Evolutionary conservation across 2,329 filamentous ascomycete genomes (phyloP).

Genomic region (Dryadomyces quercivorus): DNA sequence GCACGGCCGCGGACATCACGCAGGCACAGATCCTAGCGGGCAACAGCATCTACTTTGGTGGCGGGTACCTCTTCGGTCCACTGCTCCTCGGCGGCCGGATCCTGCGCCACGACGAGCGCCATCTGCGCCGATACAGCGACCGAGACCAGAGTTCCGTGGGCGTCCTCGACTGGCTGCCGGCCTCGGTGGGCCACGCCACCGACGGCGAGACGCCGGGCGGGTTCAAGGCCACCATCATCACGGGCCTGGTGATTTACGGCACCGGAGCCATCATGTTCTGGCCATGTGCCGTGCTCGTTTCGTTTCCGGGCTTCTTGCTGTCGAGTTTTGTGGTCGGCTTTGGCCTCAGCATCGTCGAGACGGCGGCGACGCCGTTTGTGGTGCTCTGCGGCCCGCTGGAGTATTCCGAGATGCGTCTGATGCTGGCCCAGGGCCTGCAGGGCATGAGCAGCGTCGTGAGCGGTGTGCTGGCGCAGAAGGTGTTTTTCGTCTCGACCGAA

Average conservation of each 20-base stretch:
- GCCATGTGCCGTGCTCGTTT: constrained; percentile 63
- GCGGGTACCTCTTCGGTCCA: constrained; percentile 58
- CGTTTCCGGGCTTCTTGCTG: constrained; percentile 67
- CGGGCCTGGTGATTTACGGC: constrained; percentile 63
- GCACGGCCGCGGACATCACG: constrained; percentile 48
- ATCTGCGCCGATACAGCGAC: constrained; percentile 24
- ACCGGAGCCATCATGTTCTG: constrained; percentile 75
- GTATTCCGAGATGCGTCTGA: constrained; percentile 62
- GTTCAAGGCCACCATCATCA: constrained; percentile 71
- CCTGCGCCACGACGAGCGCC: constrained; percentile 54
- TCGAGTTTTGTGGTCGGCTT: constrained; percentile 65
- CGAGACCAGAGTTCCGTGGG: background rate
- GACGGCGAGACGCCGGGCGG: constrained; percentile 41
- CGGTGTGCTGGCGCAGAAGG: constrained; percentile 58
- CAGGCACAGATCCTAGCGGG: constrained; percentile 52
- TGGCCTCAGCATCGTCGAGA: constrained; percentile 66
- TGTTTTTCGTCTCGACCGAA: constrained; percentile 55
- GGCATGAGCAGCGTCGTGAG: constrained; percentile 63
- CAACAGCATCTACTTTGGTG: constrained; percentile 59
- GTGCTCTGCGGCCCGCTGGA: constrained; percentile 59
- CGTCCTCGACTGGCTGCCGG: background rate
- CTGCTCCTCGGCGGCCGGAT: constrained; percentile 58
- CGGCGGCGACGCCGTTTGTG: constrained; percentile 65
- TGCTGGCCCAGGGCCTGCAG: constrained; percentile 66
- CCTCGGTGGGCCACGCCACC: background rate